Evolutionary conservation across 2,329 filamentous ascomycete species (phyloP).

Genomic region (Sarocladium strictum): DNA sequence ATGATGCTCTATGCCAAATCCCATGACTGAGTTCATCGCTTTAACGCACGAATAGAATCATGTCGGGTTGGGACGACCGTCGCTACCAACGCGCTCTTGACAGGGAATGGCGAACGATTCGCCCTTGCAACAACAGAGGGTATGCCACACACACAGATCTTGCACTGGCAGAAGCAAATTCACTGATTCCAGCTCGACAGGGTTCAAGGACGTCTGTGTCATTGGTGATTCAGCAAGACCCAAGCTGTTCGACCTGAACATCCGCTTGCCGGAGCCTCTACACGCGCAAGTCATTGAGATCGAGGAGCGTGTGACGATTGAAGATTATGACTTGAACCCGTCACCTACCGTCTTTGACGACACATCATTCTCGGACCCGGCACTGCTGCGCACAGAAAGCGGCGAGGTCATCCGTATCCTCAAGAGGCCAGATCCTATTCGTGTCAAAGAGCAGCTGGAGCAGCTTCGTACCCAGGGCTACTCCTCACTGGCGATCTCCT

Average conservation of each 20-base stretch:
- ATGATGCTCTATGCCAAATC: too few relatives aligned
- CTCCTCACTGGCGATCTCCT: constrained; percentile 72
- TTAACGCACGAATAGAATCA: too few relatives aligned
- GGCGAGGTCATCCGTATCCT: constrained; percentile 62
- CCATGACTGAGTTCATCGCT: too few relatives aligned
- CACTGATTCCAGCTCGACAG: constrained; percentile 10
- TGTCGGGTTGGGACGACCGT: constrained; percentile 74
- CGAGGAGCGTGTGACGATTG: constrained; percentile 65
- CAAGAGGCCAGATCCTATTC: constrained; percentile 41
- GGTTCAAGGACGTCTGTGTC: constrained; percentile 63
- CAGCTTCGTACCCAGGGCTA: constrained; percentile 59
- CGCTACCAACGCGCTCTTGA: constrained; percentile 68
- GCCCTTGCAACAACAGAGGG: constrained; percentile 62
- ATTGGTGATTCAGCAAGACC: constrained; percentile 70
- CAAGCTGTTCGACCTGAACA: constrained; percentile 65
- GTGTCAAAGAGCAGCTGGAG: constrained; percentile 51
- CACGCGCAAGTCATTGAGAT: constrained; percentile 65
- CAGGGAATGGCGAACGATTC: constrained; percentile 65
- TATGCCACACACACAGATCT: too few relatives aligned
- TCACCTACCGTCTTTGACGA: constrained; percentile 42
- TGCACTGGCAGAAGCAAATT: too few relatives aligned
- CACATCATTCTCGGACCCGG: too few relatives aligned
- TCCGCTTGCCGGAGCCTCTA: constrained; percentile 60
- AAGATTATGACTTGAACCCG: constrained; percentile 64
- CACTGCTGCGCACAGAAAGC: too few relatives aligned